A percentile compares a stretch with the other conserved stretches of the same genome.
These are phyloP conservation scores for Candolleomyces eurysporus DNA, from an alignment of 768 basidiomycete species.

Conservation along the genomic window DNA sequence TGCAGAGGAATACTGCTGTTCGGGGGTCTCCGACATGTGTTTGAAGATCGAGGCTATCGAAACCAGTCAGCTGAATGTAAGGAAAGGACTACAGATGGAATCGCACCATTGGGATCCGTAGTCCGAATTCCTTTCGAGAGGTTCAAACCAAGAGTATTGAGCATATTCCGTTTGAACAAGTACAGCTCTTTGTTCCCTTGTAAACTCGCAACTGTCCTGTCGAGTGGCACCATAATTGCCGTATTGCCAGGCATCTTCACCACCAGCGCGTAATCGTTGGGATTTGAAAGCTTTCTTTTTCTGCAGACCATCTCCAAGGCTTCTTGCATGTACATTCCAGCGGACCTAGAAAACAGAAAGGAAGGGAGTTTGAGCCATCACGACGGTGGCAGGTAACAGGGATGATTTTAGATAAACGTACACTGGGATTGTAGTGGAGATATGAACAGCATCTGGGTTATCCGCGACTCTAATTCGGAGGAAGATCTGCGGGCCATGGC, in stretches of 20 bases:
- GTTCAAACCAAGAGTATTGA: constrained; percentile 69
- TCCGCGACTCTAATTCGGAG: constrained; percentile 80
- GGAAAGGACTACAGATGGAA: neutral
- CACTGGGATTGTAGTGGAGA: constrained; percentile 90
- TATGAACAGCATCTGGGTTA: constrained; percentile 77
- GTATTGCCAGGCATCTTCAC: constrained; percentile 59
- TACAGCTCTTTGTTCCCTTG: constrained; percentile 84
- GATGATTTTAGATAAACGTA: constrained; percentile 38
- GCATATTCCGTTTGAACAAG: constrained; percentile 74
- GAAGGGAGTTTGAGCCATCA: neutral
- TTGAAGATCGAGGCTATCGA: constrained; percentile 88
- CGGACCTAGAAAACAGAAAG: constrained; percentile 47
- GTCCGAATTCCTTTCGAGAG: constrained; percentile 66
- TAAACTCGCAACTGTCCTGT: constrained; percentile 94
- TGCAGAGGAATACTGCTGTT: constrained; percentile 55
- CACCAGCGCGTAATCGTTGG: constrained; percentile 83
- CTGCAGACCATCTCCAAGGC: constrained; percentile 83
- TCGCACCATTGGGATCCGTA: constrained; percentile 88
- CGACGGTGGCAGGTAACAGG: neutral
- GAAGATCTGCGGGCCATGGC: constrained; percentile 79
- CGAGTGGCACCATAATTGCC: constrained; percentile 83
- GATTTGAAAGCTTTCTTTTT: constrained; percentile 61
- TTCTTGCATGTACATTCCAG: constrained; percentile 97
- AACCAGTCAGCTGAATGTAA: neutral
- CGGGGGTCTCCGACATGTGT: constrained; percentile 73